phyloP scores from a whole-genome alignment of 148 eudicot species.

The Rhododendron simsii region DNA sequence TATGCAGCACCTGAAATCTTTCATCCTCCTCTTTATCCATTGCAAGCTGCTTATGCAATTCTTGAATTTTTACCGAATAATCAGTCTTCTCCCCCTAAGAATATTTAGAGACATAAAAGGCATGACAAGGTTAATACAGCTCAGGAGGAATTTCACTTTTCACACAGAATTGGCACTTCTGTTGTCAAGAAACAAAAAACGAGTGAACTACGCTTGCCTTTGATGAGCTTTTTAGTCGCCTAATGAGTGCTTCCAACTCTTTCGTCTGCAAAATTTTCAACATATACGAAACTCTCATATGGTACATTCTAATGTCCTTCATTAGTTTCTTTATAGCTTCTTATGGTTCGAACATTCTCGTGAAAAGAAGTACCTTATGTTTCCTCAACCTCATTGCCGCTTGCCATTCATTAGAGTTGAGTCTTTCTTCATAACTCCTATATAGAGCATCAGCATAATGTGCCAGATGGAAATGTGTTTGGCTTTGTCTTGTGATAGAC shows the following conservation, averaged over 20 bases:
- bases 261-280: slow-evolving; percentile 43
- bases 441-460: slow-evolving; percentile 93
- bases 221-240: slow-evolving; percentile 68
- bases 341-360: slow-evolving; percentile 9
- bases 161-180: neutral
- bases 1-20: slow-evolving; percentile 63
- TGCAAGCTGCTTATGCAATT: slow-evolving; percentile 87
- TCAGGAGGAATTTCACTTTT: neutral
- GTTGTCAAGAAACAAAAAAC: neutral
- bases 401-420: slow-evolving; percentile 93
- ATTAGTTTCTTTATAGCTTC: neutral
- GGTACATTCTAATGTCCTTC: neutral
- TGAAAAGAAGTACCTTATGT: slow-evolving; percentile 61
- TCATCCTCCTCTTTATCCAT: slow-evolving; percentile 92
- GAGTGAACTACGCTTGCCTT: slow-evolving; percentile 51
- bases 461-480: slow-evolving; percentile 94
- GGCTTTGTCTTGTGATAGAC: slow-evolving; percentile 57
- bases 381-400: slow-evolving; percentile 89
- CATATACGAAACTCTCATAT: neutral
- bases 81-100: slow-evolving; percentile 81
- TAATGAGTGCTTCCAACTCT: slow-evolving; percentile 88
- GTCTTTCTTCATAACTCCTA: slow-evolving; percentile 84
- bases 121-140: slow-evolving; percentile 2
- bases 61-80: slow-evolving; percentile 87
- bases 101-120: slow-evolving; percentile 7